Conservation (phyloP, 1,139 yeast species). For the Protomyces lactucae-debilis region DNA sequence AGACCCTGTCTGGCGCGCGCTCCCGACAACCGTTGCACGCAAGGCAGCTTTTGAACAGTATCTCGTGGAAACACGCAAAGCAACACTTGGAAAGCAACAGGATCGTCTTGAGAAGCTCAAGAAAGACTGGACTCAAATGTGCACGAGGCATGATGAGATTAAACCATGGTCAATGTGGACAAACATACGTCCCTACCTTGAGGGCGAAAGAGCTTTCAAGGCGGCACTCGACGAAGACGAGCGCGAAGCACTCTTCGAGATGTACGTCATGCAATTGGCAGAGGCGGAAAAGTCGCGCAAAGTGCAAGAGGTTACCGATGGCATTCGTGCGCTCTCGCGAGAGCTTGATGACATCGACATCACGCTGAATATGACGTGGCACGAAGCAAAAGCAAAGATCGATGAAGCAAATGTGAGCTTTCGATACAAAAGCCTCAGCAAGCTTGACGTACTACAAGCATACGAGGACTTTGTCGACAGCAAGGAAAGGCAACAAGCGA, state of each 20-base stretch:
- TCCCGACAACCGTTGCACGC: conserved; percentile 58
- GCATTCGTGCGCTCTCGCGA: conserved; percentile 33
- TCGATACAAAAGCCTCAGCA: conserved; percentile 38
- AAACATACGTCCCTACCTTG: conserved; percentile 37
- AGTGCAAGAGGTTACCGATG: conserved; percentile 32
- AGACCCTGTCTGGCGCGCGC: conserved; percentile 65
- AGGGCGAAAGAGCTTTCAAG: conserved; percentile 62
- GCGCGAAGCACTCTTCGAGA: conserved; percentile 50
- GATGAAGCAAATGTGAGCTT: conserved; percentile 32
- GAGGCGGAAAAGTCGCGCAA: conserved; percentile 36
- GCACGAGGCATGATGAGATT: conserved; percentile 43
- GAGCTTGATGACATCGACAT: conserved; percentile 40
- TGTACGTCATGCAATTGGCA: conserved; percentile 47
- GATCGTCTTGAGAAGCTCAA: conserved; percentile 54
- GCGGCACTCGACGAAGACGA: conserved; percentile 50
- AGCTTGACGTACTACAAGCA: conserved; percentile 55
- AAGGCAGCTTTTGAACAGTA: conserved; percentile 63
- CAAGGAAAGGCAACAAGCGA: conserved; percentile 41
- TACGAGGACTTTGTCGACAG: conserved; percentile 50
- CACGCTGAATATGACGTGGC: conserved; percentile 44
- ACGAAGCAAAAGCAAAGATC: conserved; percentile 44
- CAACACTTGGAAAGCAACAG: conserved; percentile 52
- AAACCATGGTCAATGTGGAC: conserved; percentile 63
- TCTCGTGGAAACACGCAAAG: conserved; percentile 51
- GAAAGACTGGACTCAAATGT: conserved; percentile 50